These are phyloP conservation scores for Candida sp. DNA, from an alignment of 1,139 yeast genomes.

Conservation along the genomic window DNA sequence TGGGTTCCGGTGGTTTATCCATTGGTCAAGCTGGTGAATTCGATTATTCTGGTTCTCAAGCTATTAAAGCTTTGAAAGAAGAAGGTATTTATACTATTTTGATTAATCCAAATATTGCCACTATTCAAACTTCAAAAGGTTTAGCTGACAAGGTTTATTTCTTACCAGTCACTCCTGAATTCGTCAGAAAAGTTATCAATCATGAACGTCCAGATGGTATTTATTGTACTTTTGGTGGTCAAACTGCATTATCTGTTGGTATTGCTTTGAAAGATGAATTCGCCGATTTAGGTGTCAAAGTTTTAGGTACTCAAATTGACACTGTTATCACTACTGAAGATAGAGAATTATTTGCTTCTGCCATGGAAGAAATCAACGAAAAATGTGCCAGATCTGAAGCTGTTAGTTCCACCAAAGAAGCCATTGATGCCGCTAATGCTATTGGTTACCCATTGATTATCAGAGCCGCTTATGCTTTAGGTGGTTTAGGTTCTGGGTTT, in stretches of 20 bases:
- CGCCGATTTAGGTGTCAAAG: conserved; percentile 87
- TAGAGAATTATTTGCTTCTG: conserved; percentile 90
- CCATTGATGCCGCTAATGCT: conserved; percentile 75
- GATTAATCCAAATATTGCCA: conserved; percentile 97
- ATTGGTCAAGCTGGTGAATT: conserved; percentile 99
- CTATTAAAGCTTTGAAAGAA: conserved; percentile 92
- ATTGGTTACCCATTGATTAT: conserved; percentile 97
- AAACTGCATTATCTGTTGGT: conserved; percentile 96
- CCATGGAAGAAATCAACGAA: conserved; percentile 93
- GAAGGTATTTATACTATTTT: conserved; percentile 95
- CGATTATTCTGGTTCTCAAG: conserved; percentile 97
- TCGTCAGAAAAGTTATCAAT: conserved; percentile 90
- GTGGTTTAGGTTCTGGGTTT: conserved; percentile 98
- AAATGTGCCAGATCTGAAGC: conserved; percentile 94
- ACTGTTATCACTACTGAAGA: conserved; percentile 97
- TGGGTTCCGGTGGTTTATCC: conserved; percentile 98
- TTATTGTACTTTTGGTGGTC: conserved; percentile 98
- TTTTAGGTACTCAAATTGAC: conserved; percentile 94
- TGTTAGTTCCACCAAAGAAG: conserved; percentile 76
- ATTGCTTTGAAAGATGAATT: conserved; percentile 94
- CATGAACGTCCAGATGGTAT: conserved; percentile 97
- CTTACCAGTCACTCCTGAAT: conserved; percentile 94
- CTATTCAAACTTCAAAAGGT: conserved; percentile 97
- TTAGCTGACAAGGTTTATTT: conserved; percentile 97
- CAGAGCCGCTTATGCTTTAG: conserved; percentile 96